Evolutionary conservation across 257 asterid genomes (phyloP), one percentile per base, ranked within the genome.

Genomic region (Nicotiana sylvestris): DNA sequence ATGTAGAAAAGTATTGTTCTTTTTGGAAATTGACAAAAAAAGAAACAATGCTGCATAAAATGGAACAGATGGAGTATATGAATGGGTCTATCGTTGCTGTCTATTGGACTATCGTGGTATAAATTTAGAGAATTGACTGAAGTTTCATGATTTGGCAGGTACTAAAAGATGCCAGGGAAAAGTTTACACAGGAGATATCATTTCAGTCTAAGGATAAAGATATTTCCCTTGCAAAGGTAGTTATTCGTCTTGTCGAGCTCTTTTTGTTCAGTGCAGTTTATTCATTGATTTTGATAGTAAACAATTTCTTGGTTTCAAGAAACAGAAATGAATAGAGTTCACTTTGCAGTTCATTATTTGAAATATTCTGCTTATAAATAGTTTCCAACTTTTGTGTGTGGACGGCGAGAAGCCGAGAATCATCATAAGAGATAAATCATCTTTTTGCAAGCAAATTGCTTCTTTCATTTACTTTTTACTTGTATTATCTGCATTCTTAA

Each of bases 211-310:
- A 92, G 88, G 98, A 92, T 87, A 94, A 92, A 83, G 97, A 95
- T 87, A 88, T 95, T 88, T 94, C 98, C 62, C 97, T 95, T 37
- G 92, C 99, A 58, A 92, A 95, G 98, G 99, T 95, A 88, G 51
- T 81, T 30, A 30, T 78, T 72, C 51, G 35, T 80, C 32, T 51
- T 37, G 46, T 53, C 25, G 15, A 66, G 76, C 82, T 81, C 43
- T 18, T 37, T 69, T 78, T 68, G 67, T 29, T 66, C 35, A n/a
- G 81, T 67, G 83, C 67, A 58, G 67, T 83, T 77, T 60, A 27
- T 79, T 60, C 51, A 39, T 46, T 27, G 16, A 17, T 17, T 49
- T 13, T 2, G 27, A 5, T 5, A 56, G 2, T 65, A 46, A 5
- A 58, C 13, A 46, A 10, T 66, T 66, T 81, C 56, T 49, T 74